A percentile compares a stretch with the other conserved stretches of the same genome.
Conservation (phyloP, 73 alveolate genomes). For the Effrenium voratum region DNA sequence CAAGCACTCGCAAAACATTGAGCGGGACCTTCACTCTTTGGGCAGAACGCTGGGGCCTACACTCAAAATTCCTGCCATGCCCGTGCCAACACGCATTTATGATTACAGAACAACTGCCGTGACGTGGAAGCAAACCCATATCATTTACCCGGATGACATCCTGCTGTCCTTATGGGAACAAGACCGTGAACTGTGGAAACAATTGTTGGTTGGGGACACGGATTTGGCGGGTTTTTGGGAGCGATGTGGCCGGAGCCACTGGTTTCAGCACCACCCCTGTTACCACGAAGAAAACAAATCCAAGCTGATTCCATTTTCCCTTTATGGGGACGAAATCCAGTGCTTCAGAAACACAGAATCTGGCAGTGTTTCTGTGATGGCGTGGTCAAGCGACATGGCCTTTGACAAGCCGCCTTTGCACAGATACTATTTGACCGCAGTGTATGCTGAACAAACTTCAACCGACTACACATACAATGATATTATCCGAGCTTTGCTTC, state of each 20-base stretch:
- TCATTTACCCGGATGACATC: no score
- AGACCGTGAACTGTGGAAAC: no score
- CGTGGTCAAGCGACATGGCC: background rate
- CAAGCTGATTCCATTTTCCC: slow-evolving; percentile 17
- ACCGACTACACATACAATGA: background rate
- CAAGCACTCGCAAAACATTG: background rate
- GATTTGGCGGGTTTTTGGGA: background rate
- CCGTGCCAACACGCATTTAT: background rate
- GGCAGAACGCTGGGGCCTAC: background rate
- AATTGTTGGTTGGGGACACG: no score
- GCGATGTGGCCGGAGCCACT: background rate
- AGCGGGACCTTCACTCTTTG: background rate
- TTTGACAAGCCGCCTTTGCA: background rate
- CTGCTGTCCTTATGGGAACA: no score
- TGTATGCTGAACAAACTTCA: background rate
- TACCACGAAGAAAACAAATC: background rate
- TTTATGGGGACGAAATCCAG: slow-evolving; percentile 3
- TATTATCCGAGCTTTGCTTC: background rate
- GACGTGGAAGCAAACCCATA: no score
- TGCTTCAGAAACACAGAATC: background rate
- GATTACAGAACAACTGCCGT: background rate
- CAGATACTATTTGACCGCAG: background rate
- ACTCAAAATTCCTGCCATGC: background rate
- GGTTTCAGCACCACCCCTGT: background rate
- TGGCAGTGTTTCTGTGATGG: slow-evolving; percentile 7